phyloP scores from a whole-genome alignment of 2,329 filamentous ascomycete species.

The Aspergillus puulaauensis region DNA sequence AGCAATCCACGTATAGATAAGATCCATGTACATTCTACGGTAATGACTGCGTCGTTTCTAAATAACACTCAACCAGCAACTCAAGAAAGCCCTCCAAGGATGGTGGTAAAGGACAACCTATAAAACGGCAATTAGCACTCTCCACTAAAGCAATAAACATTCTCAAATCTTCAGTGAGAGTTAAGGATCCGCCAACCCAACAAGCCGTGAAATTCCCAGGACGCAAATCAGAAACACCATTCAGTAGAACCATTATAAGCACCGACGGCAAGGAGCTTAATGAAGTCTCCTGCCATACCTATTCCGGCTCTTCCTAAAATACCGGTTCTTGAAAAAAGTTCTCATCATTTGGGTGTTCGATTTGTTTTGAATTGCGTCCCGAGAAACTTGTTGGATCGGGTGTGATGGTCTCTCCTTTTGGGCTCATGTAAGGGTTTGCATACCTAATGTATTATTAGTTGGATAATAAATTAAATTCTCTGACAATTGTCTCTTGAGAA shows the following conservation, averaged over 20 bases:
- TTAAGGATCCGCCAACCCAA: not conserved
- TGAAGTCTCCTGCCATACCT: slow-evolving; percentile 40
- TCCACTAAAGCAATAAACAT: not conserved
- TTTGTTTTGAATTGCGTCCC: slow-evolving; percentile 12
- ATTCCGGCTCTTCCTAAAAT: slow-evolving; percentile 51
- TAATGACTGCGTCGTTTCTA: not conserved
- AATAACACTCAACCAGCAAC: not conserved
- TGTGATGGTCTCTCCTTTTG: not conserved
- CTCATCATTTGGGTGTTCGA: slow-evolving; percentile 41
- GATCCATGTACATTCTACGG: slow-evolving; percentile 2
- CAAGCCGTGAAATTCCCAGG: not conserved
- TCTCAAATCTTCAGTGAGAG: not conserved
- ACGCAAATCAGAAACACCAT: slow-evolving; percentile 19
- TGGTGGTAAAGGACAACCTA: not conserved
- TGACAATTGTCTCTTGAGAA: not conserved
- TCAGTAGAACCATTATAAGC: slow-evolving; percentile 51
- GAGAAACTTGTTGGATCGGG: not conserved
- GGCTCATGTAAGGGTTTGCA: not conserved
- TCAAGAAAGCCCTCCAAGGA: not conserved
- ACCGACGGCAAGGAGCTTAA: slow-evolving; percentile 41
- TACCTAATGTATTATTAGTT: not conserved
- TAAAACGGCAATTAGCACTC: not conserved
- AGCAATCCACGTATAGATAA: not conserved
- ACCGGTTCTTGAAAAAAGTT: slow-evolving; percentile 41
- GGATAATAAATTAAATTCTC: not conserved